These are phyloP conservation scores for Prunus mongolica DNA, from an alignment of 306 rosid genomes.

Conservation along the genomic window DNA sequence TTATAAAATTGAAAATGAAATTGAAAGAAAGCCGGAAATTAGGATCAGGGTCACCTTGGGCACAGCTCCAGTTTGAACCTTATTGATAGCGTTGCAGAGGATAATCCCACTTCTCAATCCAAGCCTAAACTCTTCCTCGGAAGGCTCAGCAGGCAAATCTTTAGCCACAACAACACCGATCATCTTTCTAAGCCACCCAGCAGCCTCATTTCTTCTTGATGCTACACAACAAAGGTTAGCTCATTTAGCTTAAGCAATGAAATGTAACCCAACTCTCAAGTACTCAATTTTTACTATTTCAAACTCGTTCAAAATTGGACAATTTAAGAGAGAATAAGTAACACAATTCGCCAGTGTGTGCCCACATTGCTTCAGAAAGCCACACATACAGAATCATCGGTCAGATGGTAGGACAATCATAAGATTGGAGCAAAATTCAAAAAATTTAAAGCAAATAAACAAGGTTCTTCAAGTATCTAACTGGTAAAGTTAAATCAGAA, in stretches of 20 bases:
- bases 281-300: background rate
- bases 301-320: background rate
- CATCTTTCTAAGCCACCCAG: slow-evolving; percentile 95
- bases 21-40: background rate
- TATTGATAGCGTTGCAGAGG: slow-evolving; percentile 81
- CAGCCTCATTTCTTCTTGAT: slow-evolving; percentile 84
- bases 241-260: background rate
- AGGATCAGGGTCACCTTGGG: slow-evolving; percentile 54
- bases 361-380: no score
- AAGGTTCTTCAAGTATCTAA: background rate
- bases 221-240: slow-evolving; percentile 40
- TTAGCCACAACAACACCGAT: slow-evolving; percentile 94
- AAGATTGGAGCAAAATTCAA: background rate
- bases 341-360: no score
- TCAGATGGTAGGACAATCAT: background rate
- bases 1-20: background rate
- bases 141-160: slow-evolving; percentile 94
- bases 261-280: background rate
- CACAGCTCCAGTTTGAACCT: slow-evolving; percentile 80
- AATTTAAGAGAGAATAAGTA: no score
- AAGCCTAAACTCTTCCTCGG: slow-evolving; percentile 95
- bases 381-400: no score
- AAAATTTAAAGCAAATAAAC: background rate
- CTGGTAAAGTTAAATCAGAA: background rate
- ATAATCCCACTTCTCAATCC: slow-evolving; percentile 93